Conservation (phyloP, 345 rosid species). For the Kandelia obovata region DNA sequence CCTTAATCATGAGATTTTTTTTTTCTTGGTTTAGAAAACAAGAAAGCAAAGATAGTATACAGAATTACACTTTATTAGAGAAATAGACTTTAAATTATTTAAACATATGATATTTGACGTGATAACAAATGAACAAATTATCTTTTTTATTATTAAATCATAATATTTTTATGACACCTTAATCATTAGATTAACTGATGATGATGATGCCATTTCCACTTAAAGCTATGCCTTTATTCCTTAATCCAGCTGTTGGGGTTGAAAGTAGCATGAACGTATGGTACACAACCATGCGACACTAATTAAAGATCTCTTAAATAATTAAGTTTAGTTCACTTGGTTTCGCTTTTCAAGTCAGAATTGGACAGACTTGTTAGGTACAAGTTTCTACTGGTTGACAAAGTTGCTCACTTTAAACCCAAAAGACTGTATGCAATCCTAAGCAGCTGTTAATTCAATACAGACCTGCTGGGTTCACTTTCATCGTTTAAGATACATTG, state of each 20-base stretch:
- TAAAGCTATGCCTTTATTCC: constrained; percentile 23
- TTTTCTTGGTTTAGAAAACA: too few relatives aligned
- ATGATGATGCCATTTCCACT: constrained; percentile 2
- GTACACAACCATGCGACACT: constrained; percentile 7
- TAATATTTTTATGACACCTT: neutral
- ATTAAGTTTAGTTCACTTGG: too few relatives aligned
- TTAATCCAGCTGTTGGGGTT: constrained; percentile 25
- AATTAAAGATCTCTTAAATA: neutral
- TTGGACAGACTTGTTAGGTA: constrained; percentile 30
- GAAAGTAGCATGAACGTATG: constrained; percentile 8
- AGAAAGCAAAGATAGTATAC: too few relatives aligned
- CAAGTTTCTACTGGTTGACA: constrained; percentile 21
- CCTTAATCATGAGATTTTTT: constrained; percentile 7
- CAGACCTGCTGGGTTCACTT: too few relatives aligned
- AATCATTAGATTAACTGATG: constrained; percentile 7
- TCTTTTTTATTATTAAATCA: too few relatives aligned
- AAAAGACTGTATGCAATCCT: neutral
- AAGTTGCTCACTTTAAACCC: constrained; percentile 21
- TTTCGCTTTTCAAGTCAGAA: constrained; percentile 4
- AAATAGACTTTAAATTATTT: too few relatives aligned
- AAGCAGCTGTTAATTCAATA: too few relatives aligned
- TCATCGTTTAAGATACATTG: too few relatives aligned
- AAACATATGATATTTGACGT: too few relatives aligned
- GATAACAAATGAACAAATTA: too few relatives aligned
- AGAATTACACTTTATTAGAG: too few relatives aligned